phyloP scores from a whole-genome alignment of 2,329 filamentous ascomycete genomes.

The Trichoderma endophyticum region DNA sequence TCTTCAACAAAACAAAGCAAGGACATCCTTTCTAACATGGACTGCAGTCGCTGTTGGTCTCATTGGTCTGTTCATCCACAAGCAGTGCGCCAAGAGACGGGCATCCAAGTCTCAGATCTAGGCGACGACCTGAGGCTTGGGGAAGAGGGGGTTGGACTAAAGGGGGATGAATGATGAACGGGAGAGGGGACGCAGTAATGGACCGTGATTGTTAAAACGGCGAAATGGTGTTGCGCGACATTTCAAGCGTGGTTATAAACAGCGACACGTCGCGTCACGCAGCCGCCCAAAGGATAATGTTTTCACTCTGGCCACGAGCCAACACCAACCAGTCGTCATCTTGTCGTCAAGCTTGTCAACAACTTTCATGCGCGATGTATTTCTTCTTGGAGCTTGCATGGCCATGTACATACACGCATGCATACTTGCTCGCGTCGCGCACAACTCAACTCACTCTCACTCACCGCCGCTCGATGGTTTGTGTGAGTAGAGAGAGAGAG shows the following conservation, averaged over 20 bases:
- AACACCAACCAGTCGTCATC: conserved; percentile 9
- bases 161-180: not conserved
- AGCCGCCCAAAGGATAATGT: conserved; percentile 11
- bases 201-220: conserved; percentile 19
- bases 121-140: conserved; percentile 11
- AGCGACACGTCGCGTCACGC: conserved; percentile 13
- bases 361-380: conserved; percentile 4
- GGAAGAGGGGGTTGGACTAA: conserved; percentile 12
- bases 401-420: conserved; percentile 11
- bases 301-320: conserved; percentile 7
- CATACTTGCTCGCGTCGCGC: not conserved
- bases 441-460: not conserved
- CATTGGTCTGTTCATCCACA: conserved; percentile 32
- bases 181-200: conserved; percentile 19
- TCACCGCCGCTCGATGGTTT: not conserved
- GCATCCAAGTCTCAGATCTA: conserved; percentile 32
- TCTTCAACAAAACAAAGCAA: not conserved
- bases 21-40: conserved; percentile 19
- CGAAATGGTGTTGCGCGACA: conserved; percentile 21
- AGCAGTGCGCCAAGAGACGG: conserved; percentile 33
- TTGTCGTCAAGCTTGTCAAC: conserved; percentile 14
- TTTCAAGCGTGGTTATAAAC: conserved; percentile 15
- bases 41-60: conserved; percentile 34
- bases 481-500: not conserved
- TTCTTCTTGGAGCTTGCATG: conserved; percentile 2